phyloP scores from a whole-genome alignment of 1,284 basidiomycete species.

The Boletellus sp. region DNA sequence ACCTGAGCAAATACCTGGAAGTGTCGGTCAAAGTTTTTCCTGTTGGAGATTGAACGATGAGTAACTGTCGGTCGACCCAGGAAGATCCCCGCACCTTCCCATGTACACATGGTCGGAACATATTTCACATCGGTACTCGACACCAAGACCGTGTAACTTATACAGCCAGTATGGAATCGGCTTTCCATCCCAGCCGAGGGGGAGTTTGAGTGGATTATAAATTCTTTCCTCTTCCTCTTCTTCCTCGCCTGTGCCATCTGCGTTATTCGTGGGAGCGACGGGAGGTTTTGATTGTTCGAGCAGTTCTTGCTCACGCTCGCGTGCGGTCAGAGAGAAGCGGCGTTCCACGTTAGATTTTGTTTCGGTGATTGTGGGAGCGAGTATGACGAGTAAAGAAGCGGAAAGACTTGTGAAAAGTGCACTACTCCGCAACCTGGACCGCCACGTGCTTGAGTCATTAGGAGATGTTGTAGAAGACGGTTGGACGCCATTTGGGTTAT shows the following conservation, averaged over 20 bases:
- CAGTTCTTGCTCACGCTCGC: constrained; percentile 92
- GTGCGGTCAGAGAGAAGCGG: constrained; percentile 91
- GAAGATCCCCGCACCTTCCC: constrained; percentile 62
- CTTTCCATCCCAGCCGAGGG: constrained; percentile 97
- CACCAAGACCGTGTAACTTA: constrained; percentile 95
- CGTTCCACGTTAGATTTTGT: constrained; percentile 97
- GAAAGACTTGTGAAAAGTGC: constrained; percentile 75
- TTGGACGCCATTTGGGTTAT: constrained; percentile 61
- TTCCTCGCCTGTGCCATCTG: constrained; percentile 62
- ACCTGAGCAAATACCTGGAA: constrained; percentile 58
- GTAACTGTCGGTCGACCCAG: constrained; percentile 2
- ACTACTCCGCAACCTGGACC: constrained; percentile 61
- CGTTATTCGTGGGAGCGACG: constrained; percentile 49
- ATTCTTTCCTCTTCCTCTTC: constrained; percentile 93
- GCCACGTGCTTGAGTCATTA: constrained; percentile 39
- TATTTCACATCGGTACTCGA: constrained; percentile 97
- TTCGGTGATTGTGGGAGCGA: constrained; percentile 74
- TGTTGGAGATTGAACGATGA: constrained; percentile 29
- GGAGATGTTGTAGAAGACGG: constrained; percentile 22
- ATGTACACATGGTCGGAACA: constrained; percentile 95
- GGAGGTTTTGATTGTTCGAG: constrained; percentile 78
- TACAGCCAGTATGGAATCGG: constrained; percentile 99
- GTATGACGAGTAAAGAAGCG: constrained; percentile 61
- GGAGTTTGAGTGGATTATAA: constrained; percentile 97
- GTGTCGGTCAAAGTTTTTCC: constrained; percentile 93